Evolutionary conservation across 2,329 filamentous ascomycete species (phyloP).

Genomic region (Lasiodiplodia theobromae): DNA sequence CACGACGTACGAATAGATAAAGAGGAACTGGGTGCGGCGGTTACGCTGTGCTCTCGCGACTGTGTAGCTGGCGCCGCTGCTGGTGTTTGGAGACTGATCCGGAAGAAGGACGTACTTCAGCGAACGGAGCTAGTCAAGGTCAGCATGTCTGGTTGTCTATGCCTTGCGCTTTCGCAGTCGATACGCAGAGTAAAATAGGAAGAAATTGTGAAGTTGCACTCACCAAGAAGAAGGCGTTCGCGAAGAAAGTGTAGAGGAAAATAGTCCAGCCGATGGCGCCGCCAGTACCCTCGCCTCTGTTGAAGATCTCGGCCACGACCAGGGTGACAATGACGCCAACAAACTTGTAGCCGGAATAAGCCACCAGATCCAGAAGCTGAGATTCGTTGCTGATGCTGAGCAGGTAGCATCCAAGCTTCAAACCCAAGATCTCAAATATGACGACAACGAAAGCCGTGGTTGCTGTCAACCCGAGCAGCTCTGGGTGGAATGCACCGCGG

Average conservation of each 20-base stretch:
- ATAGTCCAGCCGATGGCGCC: slow-evolving; percentile 88
- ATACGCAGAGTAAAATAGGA: background rate
- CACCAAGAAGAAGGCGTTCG: slow-evolving; percentile 95
- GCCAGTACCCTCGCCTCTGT: slow-evolving; percentile 79
- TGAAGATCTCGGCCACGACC: slow-evolving; percentile 77
- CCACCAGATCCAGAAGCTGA: slow-evolving; percentile 90
- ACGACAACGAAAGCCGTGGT: slow-evolving; percentile 84
- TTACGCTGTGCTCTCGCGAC: slow-evolving; percentile 86
- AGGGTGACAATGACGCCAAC: slow-evolving; percentile 94
- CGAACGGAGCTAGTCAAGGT: slow-evolving; percentile 75
- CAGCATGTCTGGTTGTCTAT: background rate
- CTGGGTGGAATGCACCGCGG: slow-evolving; percentile 89
- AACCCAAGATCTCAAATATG: slow-evolving; percentile 82
- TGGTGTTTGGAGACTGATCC: slow-evolving; percentile 73
- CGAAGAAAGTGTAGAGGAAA: slow-evolving; percentile 90
- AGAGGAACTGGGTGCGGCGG: slow-evolving; percentile 88
- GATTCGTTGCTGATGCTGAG: slow-evolving; percentile 92
- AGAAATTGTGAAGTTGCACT: slow-evolving; percentile 42
- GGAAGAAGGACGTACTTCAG: slow-evolving; percentile 95
- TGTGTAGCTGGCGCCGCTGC: slow-evolving; percentile 66
- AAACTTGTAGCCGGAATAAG: slow-evolving; percentile 98
- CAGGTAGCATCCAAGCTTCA: slow-evolving; percentile 93
- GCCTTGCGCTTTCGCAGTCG: background rate
- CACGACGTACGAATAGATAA: slow-evolving; percentile 91
- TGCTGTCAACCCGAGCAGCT: slow-evolving; percentile 88